Conservation (phyloP, 2,329 filamentous ascomycete genomes). For the Fusarium sp. region DNA sequence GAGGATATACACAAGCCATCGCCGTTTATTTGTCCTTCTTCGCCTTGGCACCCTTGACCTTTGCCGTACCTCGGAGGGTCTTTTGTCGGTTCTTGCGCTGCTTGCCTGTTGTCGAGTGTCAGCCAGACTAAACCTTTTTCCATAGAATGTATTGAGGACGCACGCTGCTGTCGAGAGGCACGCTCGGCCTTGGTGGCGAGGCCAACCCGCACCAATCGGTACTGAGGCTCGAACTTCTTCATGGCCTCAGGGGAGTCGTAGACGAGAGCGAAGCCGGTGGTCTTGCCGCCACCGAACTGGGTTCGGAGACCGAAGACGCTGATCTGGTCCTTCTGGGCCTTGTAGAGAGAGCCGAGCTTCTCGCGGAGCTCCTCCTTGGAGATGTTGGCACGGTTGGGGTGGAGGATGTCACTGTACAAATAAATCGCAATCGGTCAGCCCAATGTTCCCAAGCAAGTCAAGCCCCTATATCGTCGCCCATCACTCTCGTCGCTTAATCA, state of each 20-base stretch:
- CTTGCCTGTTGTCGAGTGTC: conserved; percentile 80
- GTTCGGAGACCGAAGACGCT: conserved; percentile 98
- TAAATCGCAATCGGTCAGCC: conserved; percentile 45
- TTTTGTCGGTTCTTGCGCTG: conserved; percentile 99
- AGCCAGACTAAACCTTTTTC: conserved; percentile 13
- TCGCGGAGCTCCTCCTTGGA: conserved; percentile 98
- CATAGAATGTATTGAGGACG: conserved; percentile 61
- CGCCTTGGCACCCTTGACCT: conserved; percentile 95
- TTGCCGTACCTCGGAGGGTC: conserved; percentile 97
- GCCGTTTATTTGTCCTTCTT: conserved; percentile 91
- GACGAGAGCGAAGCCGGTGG: conserved; percentile 97
- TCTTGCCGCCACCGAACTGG: conserved; percentile 99
- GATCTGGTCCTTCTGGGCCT: conserved; percentile 97
- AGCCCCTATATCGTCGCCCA: conserved; percentile 1
- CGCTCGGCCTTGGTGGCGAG: conserved; percentile 96
- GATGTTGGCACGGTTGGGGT: conserved; percentile 98
- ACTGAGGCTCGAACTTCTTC: conserved; percentile 99
- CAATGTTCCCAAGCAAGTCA: conserved; percentile 38
- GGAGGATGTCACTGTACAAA: conserved; percentile 90
- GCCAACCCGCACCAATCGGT: conserved; percentile 95
- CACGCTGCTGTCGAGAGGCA: conserved; percentile 98
- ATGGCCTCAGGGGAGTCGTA: conserved; percentile 98
- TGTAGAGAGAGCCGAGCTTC: conserved; percentile 97
- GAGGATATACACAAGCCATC: conserved; percentile 55
- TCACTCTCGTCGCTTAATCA: background rate